Base-by-base conservation (phyloP, 148 eudicot genomes). In the Persicaria maculosa region DNA sequence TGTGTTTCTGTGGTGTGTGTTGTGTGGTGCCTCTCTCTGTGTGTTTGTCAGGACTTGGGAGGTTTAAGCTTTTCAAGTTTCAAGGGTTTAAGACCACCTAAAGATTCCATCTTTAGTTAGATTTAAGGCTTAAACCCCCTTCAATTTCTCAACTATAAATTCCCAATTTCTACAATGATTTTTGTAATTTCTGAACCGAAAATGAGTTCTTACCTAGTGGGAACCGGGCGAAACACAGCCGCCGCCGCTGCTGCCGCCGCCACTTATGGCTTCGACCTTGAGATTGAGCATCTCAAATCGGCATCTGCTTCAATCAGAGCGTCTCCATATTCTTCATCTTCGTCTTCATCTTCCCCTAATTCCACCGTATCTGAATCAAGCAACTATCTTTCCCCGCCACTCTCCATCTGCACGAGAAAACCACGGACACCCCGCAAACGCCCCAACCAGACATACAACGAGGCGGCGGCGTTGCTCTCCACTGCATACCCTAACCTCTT, bases 401-500 rank as follows among this genome's bases (percentile, higher is more conserved):
- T 71, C 36, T 71, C 53, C 47, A 83, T 90, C 80, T 86, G 92
- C n/a, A 90, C 96, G 8, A 77, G 96, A 78, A 95, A 92, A 52
- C 86, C 97, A 6, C 83, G 99, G 31, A 95, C 97, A 17, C 93
- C 96, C 4, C 89, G 99, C 47, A 95, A 95, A 77, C 83, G 99
- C 47, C 99, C 96, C 9, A 95, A 95, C 73, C 97, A 95, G 79
- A 92, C 88, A 1, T 95, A 92, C 86, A 92, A 86, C 47, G 99
- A 95, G 74, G 99, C 99, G 0, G 99, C 99, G 4, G 84, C 90
- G 10, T 77, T 95, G 45, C 94, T 95, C 36, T 95, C 99, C 75
- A 90, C 97, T 7, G 97, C 94, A 10, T 90, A 88, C 75, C 99
- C 99, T 15, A 92, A 83, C 44, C 86, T 95, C 6, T 95, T 95